Evolutionary conservation across 1,139 yeast genomes (phyloP).

Genomic region (Magnusiomyces fungicola): DNA sequence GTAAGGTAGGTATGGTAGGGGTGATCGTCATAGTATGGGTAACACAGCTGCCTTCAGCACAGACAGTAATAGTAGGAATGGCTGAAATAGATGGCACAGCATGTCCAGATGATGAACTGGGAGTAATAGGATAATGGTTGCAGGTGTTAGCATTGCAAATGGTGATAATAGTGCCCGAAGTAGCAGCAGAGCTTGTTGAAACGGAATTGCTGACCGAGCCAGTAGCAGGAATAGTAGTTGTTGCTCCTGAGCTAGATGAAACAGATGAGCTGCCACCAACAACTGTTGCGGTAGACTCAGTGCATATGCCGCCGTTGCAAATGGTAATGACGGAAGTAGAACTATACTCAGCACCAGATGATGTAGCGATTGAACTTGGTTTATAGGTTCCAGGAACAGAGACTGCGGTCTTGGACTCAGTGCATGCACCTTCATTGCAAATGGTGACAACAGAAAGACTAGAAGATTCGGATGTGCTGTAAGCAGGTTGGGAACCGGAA

Average conservation of each 20-base stretch:
- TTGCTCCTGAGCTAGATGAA: not conserved
- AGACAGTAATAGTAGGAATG: not conserved
- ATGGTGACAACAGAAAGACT: not conserved
- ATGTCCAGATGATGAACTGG: not conserved
- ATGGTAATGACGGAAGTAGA: too few relatives aligned
- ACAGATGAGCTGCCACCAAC: not conserved
- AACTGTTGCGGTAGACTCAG: too few relatives aligned
- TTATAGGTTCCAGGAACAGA: too few relatives aligned
- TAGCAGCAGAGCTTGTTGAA: not conserved
- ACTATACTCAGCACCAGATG: too few relatives aligned
- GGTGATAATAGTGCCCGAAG: slow-evolving; percentile 1
- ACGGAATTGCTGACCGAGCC: not conserved
- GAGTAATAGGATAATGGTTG: not conserved
- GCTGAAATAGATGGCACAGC: not conserved
- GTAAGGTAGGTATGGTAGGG: too few relatives aligned
- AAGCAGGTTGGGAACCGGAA: not conserved
- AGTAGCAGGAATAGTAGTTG: slow-evolving; percentile 5
- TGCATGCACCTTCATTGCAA: not conserved
- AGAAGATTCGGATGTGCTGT: not conserved
- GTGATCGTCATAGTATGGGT: too few relatives aligned
- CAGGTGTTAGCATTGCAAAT: not conserved
- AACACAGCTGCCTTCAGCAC: not conserved
- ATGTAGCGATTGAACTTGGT: too few relatives aligned
- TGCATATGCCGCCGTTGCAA: too few relatives aligned
- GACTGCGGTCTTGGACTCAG: too few relatives aligned